These are phyloP conservation scores for Nicotiana sylvestris DNA, from an alignment of 257 asterid genomes.

Conservation along the genomic window DNA sequence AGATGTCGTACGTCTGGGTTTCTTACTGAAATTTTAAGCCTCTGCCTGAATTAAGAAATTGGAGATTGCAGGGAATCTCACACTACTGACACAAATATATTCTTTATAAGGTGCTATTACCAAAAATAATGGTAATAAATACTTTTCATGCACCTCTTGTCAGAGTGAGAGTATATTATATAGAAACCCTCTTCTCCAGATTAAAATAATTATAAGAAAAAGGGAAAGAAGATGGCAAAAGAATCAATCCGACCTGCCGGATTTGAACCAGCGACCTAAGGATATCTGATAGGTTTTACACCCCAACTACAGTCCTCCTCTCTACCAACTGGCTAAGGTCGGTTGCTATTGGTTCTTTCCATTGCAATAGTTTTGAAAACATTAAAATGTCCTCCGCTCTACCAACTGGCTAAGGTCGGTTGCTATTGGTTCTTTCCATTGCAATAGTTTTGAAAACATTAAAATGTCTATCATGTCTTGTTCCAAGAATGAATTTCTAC, in stretches of 20 bases:
- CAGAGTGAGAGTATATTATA: not conserved
- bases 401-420: slow-evolving; percentile 19
- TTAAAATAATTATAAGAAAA: not conserved
- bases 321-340: slow-evolving; percentile 17
- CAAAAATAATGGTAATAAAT: not conserved
- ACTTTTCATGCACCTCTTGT: not conserved
- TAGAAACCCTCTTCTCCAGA: not conserved
- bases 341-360: not conserved
- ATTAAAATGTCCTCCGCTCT: slow-evolving; percentile 11
- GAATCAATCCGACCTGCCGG: slow-evolving; percentile 40
- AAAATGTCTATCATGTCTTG: not conserved
- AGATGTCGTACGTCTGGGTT: not conserved
- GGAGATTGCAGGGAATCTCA: not conserved
- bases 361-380: not conserved
- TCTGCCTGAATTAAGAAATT: not conserved
- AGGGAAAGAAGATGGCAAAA: not conserved
- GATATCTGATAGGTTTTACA: slow-evolving; percentile 3
- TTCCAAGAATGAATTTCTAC: not conserved
- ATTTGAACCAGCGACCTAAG: slow-evolving; percentile 45
- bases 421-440: not conserved
- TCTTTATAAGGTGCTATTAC: not conserved
- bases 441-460: not conserved
- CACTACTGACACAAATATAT: not conserved
- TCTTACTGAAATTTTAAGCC: not conserved
- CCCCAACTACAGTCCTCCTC: slow-evolving; percentile 15